Percentiles rank a stretch among this genome's conserved stretches.
phyloP scores from a whole-genome alignment of 2,329 filamentous ascomycete genomes.

The Pestalotiopsis sp. region DNA sequence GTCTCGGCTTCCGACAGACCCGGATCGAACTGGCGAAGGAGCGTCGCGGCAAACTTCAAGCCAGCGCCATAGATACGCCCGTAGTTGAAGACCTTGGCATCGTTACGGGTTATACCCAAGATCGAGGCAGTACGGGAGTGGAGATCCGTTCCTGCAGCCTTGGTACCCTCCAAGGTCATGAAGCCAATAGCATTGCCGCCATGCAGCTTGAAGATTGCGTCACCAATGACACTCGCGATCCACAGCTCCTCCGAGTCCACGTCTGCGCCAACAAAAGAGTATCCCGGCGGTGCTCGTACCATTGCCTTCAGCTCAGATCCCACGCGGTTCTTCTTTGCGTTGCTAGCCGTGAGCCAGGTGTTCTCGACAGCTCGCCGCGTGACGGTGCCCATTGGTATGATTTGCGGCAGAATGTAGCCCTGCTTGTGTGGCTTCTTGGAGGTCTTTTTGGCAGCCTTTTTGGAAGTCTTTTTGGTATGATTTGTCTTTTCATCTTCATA shows the following conservation, averaged over 20 bases:
- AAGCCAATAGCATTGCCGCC: slow-evolving; percentile 97
- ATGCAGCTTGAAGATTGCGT: slow-evolving; percentile 92
- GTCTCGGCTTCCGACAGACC: slow-evolving; percentile 79
- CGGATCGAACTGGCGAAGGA: slow-evolving; percentile 93
- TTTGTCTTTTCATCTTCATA: slow-evolving; percentile 67
- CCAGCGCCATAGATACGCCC: slow-evolving; percentile 98
- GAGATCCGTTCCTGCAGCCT: slow-evolving; percentile 89
- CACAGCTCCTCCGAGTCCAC: slow-evolving; percentile 97
- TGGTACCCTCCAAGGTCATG: slow-evolving; percentile 97
- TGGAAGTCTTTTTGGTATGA: not conserved
- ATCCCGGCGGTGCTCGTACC: slow-evolving; percentile 88
- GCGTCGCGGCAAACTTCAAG: slow-evolving; percentile 85
- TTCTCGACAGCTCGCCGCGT: slow-evolving; percentile 94
- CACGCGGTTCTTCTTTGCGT: slow-evolving; percentile 93
- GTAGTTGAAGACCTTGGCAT: slow-evolving; percentile 98
- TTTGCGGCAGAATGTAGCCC: slow-evolving; percentile 92
- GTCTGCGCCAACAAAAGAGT: slow-evolving; percentile 93
- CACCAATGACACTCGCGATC: slow-evolving; percentile 94
- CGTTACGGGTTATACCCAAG: slow-evolving; percentile 88
- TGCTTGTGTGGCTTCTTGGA: slow-evolving; percentile 21
- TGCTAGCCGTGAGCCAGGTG: slow-evolving; percentile 96
- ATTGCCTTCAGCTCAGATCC: slow-evolving; percentile 97
- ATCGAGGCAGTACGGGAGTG: slow-evolving; percentile 94
- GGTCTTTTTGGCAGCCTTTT: not conserved
- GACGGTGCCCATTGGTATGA: slow-evolving; percentile 98